These are phyloP conservation scores for Strobilomyces dryophilus DNA, from an alignment of 768 basidiomycete species.

Conservation along the genomic window DNA sequence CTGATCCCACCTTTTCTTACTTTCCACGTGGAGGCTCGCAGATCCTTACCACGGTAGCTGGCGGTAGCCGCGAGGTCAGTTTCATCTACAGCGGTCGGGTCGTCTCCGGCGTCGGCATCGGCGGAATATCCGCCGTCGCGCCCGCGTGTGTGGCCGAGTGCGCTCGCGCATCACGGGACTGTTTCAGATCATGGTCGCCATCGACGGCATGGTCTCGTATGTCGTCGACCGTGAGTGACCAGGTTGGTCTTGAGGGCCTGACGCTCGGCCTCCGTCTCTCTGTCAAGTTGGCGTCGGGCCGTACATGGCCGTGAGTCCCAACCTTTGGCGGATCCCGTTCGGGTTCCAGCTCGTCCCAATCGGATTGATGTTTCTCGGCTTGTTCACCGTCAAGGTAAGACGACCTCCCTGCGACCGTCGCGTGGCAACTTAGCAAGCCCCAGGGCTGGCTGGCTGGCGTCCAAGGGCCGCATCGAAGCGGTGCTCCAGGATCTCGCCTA, in stretches of 20 bases:
- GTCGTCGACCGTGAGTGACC: slow-evolving; percentile 64
- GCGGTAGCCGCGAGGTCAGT: slow-evolving; percentile 49
- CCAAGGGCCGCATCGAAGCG: slow-evolving; percentile 50
- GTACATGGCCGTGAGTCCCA: slow-evolving; percentile 43
- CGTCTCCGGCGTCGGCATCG: slow-evolving; percentile 75
- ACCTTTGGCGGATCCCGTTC: slow-evolving; percentile 70
- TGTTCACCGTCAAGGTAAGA: slow-evolving; percentile 58
- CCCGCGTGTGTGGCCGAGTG: slow-evolving; percentile 88
- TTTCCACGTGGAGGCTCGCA: slow-evolving; percentile 19
- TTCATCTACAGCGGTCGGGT: slow-evolving; percentile 82
- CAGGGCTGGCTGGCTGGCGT: slow-evolving; percentile 74
- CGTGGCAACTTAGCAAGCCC: slow-evolving; percentile 7
- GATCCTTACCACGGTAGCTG: slow-evolving; percentile 70
- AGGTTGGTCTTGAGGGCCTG: no score
- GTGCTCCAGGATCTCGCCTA: slow-evolving; percentile 61
- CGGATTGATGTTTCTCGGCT: slow-evolving; percentile 63
- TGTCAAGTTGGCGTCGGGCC: slow-evolving; percentile 54
- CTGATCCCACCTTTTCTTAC: no score
- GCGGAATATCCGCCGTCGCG: slow-evolving; percentile 78
- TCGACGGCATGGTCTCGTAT: slow-evolving; percentile 83
- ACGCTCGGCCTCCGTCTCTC: no score
- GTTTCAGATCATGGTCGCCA: slow-evolving; percentile 83
- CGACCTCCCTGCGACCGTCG: neutral
- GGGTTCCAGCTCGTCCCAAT: slow-evolving; percentile 73
- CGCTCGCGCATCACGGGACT: slow-evolving; percentile 75